phyloP scores from a whole-genome alignment of 1,284 basidiomycete genomes.

The Leccinum pseudoinsigne region DNA sequence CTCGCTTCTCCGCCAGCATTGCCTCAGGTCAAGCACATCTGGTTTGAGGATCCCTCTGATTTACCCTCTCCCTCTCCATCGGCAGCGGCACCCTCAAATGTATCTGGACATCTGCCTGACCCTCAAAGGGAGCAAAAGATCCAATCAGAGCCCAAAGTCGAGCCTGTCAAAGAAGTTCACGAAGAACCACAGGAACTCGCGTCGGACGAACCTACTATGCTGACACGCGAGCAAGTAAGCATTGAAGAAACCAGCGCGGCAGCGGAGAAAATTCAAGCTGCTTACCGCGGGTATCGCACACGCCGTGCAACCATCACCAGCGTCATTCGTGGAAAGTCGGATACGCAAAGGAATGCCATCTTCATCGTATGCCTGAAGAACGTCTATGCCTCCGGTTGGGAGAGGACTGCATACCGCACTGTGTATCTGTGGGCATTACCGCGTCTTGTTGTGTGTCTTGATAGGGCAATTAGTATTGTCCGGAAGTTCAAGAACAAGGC shows the following conservation, averaged over 20 bases:
- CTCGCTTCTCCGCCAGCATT: neutral
- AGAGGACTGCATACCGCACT: conserved; percentile 37
- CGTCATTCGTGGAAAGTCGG: conserved; percentile 25
- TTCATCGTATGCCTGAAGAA: conserved; percentile 37
- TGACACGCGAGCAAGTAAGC: conserved; percentile 16
- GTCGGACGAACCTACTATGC: conserved; percentile 6
- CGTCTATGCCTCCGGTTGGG: conserved; percentile 36
- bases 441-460: conserved; percentile 47
- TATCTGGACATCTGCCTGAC: neutral
- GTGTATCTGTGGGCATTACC: conserved; percentile 53
- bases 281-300: too few species aligned
- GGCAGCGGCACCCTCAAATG: conserved; percentile 16
- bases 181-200: conserved; percentile 20
- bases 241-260: conserved; percentile 22
- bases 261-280: neutral
- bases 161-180: conserved; percentile 13
- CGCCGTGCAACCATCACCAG: too few species aligned
- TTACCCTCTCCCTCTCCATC: conserved; percentile 5
- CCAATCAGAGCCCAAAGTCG: conserved; percentile 6
- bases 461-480: conserved; percentile 33
- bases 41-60: conserved; percentile 21
- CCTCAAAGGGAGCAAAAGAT: neutral
- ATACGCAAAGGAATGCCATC: conserved; percentile 25
- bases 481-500: conserved; percentile 16
- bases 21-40: conserved; percentile 16